Conservation (phyloP, 768 basidiomycete genomes). For the Fistulinella prunicolor region DNA sequence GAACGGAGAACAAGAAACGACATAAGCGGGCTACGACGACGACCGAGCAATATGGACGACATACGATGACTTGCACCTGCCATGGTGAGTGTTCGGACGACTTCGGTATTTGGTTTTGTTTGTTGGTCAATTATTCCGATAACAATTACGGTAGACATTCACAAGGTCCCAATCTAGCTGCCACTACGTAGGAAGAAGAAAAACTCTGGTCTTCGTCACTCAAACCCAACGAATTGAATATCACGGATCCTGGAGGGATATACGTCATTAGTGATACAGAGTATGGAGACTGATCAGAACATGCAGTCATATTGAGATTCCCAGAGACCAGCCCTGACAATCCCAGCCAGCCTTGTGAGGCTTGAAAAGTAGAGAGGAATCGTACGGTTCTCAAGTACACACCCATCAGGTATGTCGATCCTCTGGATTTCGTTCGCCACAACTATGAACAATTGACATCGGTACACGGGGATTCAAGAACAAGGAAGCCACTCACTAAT, state of each 20-base stretch:
- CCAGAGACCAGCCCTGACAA: conserved; percentile 68
- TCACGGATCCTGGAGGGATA: conserved; percentile 9
- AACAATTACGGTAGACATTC: not conserved
- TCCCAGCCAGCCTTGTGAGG: not conserved
- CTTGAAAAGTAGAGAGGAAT: not conserved
- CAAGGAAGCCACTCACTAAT: conserved; percentile 49
- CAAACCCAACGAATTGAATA: too few species aligned
- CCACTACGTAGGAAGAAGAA: too few species aligned
- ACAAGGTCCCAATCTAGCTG: too few species aligned
- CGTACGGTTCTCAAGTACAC: conserved; percentile 68
- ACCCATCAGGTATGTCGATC: conserved; percentile 82
- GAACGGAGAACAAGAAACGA: too few species aligned
- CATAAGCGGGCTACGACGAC: conserved; percentile 1
- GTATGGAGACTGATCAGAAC: not conserved
- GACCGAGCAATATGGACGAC: conserved; percentile 7
- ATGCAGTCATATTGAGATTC: conserved; percentile 76
- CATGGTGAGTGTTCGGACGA: conserved; percentile 30
- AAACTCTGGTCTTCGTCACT: too few species aligned
- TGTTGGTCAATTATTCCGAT: not conserved
- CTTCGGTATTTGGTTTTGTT: conserved; percentile 25
- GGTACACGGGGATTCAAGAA: not conserved
- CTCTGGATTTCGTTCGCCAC: conserved; percentile 80
- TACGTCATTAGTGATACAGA: not conserved
- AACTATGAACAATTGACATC: conserved; percentile 32
- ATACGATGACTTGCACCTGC: conserved; percentile 31